Conservation (phyloP, 2,329 filamentous ascomycete species). For the Colletotrichum sp. region DNA sequence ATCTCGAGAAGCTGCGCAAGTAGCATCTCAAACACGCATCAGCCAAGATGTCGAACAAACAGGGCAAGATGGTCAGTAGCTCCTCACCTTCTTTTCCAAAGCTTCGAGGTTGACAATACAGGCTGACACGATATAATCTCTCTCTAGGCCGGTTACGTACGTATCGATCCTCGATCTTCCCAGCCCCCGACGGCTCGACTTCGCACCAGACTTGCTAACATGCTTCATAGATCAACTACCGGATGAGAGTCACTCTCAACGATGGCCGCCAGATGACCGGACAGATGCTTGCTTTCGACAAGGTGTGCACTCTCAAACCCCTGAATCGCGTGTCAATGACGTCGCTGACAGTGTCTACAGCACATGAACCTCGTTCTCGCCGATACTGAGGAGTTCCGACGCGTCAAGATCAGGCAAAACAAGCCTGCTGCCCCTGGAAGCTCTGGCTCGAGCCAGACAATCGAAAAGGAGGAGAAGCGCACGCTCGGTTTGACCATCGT, state of each 20-base stretch:
- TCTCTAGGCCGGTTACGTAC: constrained; percentile 72
- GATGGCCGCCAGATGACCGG: constrained; percentile 97
- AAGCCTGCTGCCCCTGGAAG: constrained; percentile 71
- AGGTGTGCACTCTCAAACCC: constrained; percentile 58
- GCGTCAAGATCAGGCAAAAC: constrained; percentile 81
- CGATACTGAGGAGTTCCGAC: constrained; percentile 97
- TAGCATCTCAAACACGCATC: constrained; percentile 32
- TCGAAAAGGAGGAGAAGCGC: constrained; percentile 95
- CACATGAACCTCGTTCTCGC: constrained; percentile 99
- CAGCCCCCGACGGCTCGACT: background rate
- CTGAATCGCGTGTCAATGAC: background rate
- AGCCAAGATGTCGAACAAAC: constrained; percentile 81
- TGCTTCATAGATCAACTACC: constrained; percentile 88
- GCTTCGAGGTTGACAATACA: constrained; percentile 55
- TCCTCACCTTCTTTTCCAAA: constrained; percentile 37
- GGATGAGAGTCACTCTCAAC: constrained; percentile 95
- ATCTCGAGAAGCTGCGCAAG: constrained; percentile 33
- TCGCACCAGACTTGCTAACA: background rate
- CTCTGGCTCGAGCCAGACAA: constrained; percentile 65
- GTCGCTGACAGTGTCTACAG: constrained; percentile 45
- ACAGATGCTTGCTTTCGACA: constrained; percentile 98
- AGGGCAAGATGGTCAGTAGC: constrained; percentile 96
- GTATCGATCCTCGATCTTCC: constrained; percentile 36
- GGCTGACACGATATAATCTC: constrained; percentile 61
- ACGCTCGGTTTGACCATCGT: constrained; percentile 95